Evolutionary conservation across 2,329 filamentous ascomycete genomes (phyloP), one percentile per base, ranked within the genome.

Genomic region (Scorias spongiosa): DNA sequence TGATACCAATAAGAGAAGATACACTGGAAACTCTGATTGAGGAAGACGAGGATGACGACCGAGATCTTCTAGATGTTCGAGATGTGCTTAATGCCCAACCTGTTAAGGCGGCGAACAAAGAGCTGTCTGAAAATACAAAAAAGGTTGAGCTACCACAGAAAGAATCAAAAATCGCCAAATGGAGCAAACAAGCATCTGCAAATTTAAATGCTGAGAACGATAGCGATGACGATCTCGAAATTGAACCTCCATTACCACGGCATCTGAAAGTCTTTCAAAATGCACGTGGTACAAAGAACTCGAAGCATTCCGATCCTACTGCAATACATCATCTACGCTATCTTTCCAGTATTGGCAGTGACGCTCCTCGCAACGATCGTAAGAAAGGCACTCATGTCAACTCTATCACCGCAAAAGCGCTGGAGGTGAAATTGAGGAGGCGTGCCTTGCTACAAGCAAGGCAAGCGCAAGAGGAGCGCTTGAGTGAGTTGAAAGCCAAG

Each of bases 381-480:
- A 48, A 61, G 47, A 51, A 60, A 68, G 41, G 77, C 73, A 55
- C 77, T 76, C 58, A 57, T 42, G 72, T 67, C 46, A 66, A 65
- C 39, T 70, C 69, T 8, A 82, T 94, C 69, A 85, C 76, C 7
- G 67, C 72, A 0, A 74, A 71, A 26, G 78, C 91, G 51, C 71
- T 94, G 43, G 78, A 88, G 39, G 66, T 71, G 9, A 72, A 69
- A 29, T 66, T 96, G 7, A 70, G 81, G 32, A 74, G 77, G 50
- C 79, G 80, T 48, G 87, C 86, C 5, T 78, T 84, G 39, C 73
- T 81, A 47, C 91, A 98, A 62, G 88, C 87, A 39, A 78, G 78
- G 47, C 64, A 75, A 37, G 86, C 91, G 59, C 79, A 85, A 43
- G 76, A 84, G 47, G 80, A 84, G 51, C 81, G 81, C 44, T 72